A percentile compares a stretch with the other conserved stretches of the same genome.
Conservation (phyloP, 768 basidiomycete genomes). For the Hirschioporus abietinus region DNA sequence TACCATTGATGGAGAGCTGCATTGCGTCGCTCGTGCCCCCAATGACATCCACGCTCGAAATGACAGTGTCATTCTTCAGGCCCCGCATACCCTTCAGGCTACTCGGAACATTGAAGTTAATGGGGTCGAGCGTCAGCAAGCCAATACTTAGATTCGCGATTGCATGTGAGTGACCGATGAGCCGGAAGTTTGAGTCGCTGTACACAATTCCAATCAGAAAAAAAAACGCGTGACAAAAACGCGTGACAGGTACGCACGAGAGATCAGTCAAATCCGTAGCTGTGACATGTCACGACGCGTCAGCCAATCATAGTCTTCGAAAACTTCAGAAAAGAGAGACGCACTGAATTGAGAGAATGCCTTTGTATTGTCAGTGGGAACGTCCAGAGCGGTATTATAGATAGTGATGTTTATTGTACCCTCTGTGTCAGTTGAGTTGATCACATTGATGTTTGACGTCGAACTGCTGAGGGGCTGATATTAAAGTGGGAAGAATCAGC, state of each 20-base stretch:
- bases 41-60: constrained; percentile 57
- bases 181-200: constrained; percentile 38
- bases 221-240: not conserved
- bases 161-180: constrained; percentile 56
- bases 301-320: constrained; percentile 3
- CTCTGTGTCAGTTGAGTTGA: constrained; percentile 47
- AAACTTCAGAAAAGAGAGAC: constrained; percentile 16
- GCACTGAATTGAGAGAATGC: constrained; percentile 57
- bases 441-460: constrained; percentile 49
- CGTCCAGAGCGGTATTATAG: constrained; percentile 43
- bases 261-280: constrained; percentile 53
- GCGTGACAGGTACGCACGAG: constrained; percentile 18
- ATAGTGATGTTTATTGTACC: constrained; percentile 66
- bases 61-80: constrained; percentile 48
- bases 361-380: constrained; percentile 41
- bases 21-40: constrained; percentile 59
- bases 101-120: constrained; percentile 66
- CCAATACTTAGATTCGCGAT: constrained; percentile 59
- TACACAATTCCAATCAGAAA: not conserved
- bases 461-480: constrained; percentile 57
- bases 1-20: constrained; percentile 53
- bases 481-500: constrained; percentile 8
- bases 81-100: constrained; percentile 56
- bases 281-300: constrained; percentile 20
- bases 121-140: constrained; percentile 61